Evolutionary conservation across 2,329 filamentous ascomycete genomes (phyloP).

Genomic region (Leptoxyphium fumago): DNA sequence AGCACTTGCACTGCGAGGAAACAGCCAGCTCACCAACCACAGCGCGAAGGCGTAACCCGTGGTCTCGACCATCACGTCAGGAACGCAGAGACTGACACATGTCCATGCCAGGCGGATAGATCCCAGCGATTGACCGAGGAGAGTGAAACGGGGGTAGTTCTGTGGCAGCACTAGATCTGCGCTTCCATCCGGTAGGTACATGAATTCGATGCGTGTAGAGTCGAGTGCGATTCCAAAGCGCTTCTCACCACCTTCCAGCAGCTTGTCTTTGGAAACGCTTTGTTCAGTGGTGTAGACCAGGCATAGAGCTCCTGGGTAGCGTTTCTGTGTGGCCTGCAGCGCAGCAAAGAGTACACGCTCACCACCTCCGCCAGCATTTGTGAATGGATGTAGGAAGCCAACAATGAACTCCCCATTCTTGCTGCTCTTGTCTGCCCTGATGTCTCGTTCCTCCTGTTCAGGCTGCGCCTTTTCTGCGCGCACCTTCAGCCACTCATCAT

Average conservation of each 20-base stretch:
- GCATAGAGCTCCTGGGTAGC: slow-evolving; percentile 78
- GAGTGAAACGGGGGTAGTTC: slow-evolving; percentile 82
- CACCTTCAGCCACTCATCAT: not conserved
- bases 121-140: slow-evolving; percentile 84
- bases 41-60: slow-evolving; percentile 95
- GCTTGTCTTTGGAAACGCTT: slow-evolving; percentile 65
- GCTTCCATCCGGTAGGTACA: slow-evolving; percentile 62
- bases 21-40: slow-evolving; percentile 68
- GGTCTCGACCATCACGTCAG: slow-evolving; percentile 90
- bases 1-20: slow-evolving; percentile 49
- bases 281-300: slow-evolving; percentile 94
- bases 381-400: slow-evolving; percentile 96
- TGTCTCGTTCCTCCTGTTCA: not conserved
- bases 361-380: slow-evolving; percentile 90
- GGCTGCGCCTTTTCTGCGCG: not conserved
- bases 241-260: slow-evolving; percentile 49
- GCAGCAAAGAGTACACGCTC: slow-evolving; percentile 95
- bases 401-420: slow-evolving; percentile 37
- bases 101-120: slow-evolving; percentile 81
- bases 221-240: slow-evolving; percentile 90
- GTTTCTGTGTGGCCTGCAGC: slow-evolving; percentile 74
- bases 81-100: slow-evolving; percentile 78
- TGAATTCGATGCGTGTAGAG: slow-evolving; percentile 66
- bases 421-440: not conserved
- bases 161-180: slow-evolving; percentile 73